Conservation (phyloP, 1,284 basidiomycete genomes). For the Heterobasidion occidentale region DNA sequence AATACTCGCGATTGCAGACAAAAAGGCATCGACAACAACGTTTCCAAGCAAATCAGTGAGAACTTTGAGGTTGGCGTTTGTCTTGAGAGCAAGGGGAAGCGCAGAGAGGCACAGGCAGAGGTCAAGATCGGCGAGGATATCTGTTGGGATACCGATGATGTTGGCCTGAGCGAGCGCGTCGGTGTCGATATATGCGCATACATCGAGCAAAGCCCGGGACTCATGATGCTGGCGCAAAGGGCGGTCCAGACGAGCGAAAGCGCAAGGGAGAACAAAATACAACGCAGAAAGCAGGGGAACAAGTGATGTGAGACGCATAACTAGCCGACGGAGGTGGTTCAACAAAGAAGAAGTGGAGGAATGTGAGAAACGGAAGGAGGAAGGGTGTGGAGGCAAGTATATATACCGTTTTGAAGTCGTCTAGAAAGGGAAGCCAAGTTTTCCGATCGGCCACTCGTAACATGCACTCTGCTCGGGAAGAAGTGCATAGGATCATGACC, state of each 20-base stretch:
- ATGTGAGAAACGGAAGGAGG: background rate
- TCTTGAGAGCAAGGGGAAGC: constrained; percentile 14
- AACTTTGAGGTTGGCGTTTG: constrained; percentile 9
- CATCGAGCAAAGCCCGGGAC: constrained; percentile 14
- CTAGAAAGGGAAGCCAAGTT: too few relatives aligned
- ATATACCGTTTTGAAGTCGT: too few relatives aligned
- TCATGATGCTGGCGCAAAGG: constrained; percentile 11
- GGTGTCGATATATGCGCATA: constrained; percentile 17
- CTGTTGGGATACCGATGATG: constrained; percentile 3
- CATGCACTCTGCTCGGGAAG: too few relatives aligned
- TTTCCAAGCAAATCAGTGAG: constrained; percentile 14
- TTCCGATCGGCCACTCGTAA: too few relatives aligned
- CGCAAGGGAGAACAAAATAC: background rate
- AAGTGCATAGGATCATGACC: too few relatives aligned
- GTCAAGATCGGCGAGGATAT: constrained; percentile 12
- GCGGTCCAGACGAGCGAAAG: background rate
- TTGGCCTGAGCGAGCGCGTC: constrained; percentile 4
- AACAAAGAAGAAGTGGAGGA: too few relatives aligned
- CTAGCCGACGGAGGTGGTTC: background rate
- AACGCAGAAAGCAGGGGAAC: background rate
- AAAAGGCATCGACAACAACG: constrained; percentile 9
- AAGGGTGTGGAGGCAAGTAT: too few relatives aligned
- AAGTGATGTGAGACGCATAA: background rate
- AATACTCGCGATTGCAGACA: constrained; percentile 12
- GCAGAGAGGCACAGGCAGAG: constrained; percentile 20